phyloP scores from a whole-genome alignment of 2,329 filamentous ascomycete species.

The Pseudonectria buxi region DNA sequence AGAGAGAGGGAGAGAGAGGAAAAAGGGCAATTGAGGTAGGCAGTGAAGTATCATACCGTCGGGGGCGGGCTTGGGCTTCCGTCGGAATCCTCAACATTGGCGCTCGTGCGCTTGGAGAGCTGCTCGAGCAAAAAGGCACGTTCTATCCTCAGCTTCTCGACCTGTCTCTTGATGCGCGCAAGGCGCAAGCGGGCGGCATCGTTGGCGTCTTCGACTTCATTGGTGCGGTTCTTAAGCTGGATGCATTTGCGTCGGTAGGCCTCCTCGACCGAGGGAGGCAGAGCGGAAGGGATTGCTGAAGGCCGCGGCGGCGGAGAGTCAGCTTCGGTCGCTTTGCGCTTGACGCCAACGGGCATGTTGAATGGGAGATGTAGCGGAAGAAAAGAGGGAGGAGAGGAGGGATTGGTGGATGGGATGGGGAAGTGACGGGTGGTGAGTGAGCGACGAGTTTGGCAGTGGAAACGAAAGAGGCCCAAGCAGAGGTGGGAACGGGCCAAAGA shows the following conservation, averaged over 20 bases:
- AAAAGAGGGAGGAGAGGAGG: constrained; percentile 4
- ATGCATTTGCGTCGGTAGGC: constrained; percentile 97
- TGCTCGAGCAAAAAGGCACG: constrained; percentile 69
- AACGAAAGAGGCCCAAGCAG: not conserved
- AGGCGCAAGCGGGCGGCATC: constrained; percentile 76
- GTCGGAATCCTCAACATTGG: constrained; percentile 71
- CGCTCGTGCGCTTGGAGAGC: constrained; percentile 65
- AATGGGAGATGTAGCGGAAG: constrained; percentile 1
- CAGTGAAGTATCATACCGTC: constrained; percentile 47
- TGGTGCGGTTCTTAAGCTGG: constrained; percentile 82
- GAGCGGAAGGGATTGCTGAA: constrained; percentile 48
- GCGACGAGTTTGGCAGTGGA: not conserved
- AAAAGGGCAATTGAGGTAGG: constrained; percentile 3
- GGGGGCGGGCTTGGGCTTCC: constrained; percentile 74
- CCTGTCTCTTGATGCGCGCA: constrained; percentile 70
- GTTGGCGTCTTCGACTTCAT: constrained; percentile 87
- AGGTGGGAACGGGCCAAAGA: no score
- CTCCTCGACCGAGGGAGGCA: constrained; percentile 87
- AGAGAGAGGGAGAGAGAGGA: constrained; percentile 10
- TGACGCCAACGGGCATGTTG: constrained; percentile 27
- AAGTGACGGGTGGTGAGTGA: not conserved
- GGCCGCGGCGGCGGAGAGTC: constrained; percentile 26
- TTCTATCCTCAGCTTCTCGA: constrained; percentile 87
- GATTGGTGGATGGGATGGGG: constrained; percentile 2
- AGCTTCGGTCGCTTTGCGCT: constrained; percentile 31